Percentiles rank a stretch among this genome's conserved stretches.
These are phyloP conservation scores for Sarocladium strictum DNA, from an alignment of 2,329 filamentous ascomycete species.

Conservation along the genomic window DNA sequence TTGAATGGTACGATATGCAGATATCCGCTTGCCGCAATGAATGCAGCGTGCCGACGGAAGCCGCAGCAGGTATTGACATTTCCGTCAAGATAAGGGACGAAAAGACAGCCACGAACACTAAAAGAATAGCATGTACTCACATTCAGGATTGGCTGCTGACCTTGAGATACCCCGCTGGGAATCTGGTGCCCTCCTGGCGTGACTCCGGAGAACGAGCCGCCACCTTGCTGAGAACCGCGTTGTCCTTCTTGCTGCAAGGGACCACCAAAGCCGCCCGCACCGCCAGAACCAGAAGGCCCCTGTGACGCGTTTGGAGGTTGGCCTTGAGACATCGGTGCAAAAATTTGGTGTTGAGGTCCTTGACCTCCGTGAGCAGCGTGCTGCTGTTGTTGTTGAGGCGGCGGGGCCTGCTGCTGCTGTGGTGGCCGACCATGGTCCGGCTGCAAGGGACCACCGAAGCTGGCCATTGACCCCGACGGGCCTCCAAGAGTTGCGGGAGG, in stretches of 20 bases:
- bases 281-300: constrained; percentile 47
- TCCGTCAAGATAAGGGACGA: too few relatives aligned
- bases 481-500: constrained; percentile 32
- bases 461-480: constrained; percentile 42
- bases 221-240: constrained; percentile 40
- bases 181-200: constrained; percentile 31
- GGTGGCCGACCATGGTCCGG: constrained; percentile 44
- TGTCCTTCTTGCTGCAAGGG: constrained; percentile 51
- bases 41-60: too few relatives aligned
- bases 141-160: constrained; percentile 43
- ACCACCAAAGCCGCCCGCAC: constrained; percentile 61
- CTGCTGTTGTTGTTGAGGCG: constrained; percentile 23
- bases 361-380: constrained; percentile 44
- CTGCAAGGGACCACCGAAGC: constrained; percentile 51
- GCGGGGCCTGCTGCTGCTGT: constrained; percentile 36
- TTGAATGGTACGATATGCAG: not conserved
- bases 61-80: too few relatives aligned
- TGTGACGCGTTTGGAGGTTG: constrained; percentile 47
- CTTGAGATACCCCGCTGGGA: constrained; percentile 32
- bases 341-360: constrained; percentile 49
- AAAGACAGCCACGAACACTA: constrained; percentile 6
- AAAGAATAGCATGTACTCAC: constrained; percentile 34
- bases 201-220: constrained; percentile 38
- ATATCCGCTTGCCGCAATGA: not conserved
- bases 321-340: constrained; percentile 46